These are phyloP conservation scores for Crotalaria pallida DNA, from an alignment of 306 rosid genomes.

Conservation along the genomic window DNA sequence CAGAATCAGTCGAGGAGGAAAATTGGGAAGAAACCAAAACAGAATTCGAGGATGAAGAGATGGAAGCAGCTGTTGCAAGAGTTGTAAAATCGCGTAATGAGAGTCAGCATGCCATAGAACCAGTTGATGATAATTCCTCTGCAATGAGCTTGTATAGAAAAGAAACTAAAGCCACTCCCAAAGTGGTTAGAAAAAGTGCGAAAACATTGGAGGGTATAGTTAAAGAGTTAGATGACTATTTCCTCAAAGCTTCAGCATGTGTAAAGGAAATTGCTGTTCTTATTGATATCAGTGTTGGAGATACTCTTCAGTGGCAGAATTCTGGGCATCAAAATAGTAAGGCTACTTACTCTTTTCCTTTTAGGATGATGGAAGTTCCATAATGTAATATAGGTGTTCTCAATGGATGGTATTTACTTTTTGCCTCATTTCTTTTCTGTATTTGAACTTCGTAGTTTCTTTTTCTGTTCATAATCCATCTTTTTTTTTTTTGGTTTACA, in stretches of 20 bases:
- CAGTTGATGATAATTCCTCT: constrained; percentile 35
- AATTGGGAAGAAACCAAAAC: constrained; percentile 73
- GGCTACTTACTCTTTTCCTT: constrained; percentile 12
- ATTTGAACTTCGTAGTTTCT: neutral
- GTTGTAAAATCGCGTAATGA: constrained; percentile 29
- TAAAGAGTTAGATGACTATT: constrained; percentile 73
- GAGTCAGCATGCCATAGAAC: constrained; percentile 34
- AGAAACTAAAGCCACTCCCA: constrained; percentile 30
- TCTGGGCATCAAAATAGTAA: constrained; percentile 49
- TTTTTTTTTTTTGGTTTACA: too few relatives aligned
- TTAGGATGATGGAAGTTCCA: neutral
- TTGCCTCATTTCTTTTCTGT: neutral
- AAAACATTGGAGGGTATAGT: constrained; percentile 63
- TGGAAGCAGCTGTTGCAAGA: constrained; percentile 37
- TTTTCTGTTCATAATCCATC: constrained; percentile 2
- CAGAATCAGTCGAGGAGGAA: constrained; percentile 49
- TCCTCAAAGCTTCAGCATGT: constrained; percentile 75
- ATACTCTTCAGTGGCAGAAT: constrained; percentile 42
- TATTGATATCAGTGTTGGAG: constrained; percentile 55
- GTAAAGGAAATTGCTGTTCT: constrained; percentile 77
- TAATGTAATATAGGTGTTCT: constrained; percentile 1
- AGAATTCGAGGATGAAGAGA: constrained; percentile 64
- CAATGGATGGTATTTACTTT: neutral
- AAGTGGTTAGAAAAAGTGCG: constrained; percentile 40
- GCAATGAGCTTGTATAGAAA: constrained; percentile 32